Percentiles rank a stretch among this genome's conserved stretches.
Conservation (phyloP, 371 early-diverging fungal genomes). For the Lichtheimia ramosa region DNA sequence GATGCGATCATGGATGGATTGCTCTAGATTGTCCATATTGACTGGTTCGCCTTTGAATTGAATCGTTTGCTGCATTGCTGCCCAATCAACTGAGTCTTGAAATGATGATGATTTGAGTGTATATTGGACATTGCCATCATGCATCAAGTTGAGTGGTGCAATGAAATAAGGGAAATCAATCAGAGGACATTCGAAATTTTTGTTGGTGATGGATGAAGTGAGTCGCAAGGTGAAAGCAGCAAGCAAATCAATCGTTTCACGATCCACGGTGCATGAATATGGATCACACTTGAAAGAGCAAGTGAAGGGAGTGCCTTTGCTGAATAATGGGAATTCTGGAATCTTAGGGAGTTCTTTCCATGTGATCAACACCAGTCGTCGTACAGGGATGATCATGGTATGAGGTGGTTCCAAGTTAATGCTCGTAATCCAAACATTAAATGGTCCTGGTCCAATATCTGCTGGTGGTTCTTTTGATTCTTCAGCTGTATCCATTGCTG, state of each 20-base stretch:
- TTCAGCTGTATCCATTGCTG: background rate
- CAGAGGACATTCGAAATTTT: conserved; percentile 51
- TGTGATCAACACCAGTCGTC: conserved; percentile 52
- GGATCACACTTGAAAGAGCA: conserved; percentile 23
- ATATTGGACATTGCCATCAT: conserved; percentile 11
- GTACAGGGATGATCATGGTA: conserved; percentile 29
- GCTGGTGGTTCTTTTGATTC: conserved; percentile 12
- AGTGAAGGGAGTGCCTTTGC: conserved; percentile 31
- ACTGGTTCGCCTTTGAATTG: conserved; percentile 15
- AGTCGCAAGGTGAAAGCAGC: conserved; percentile 54
- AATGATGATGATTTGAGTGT: background rate
- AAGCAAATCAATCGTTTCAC: conserved; percentile 34
- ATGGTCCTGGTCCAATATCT: conserved; percentile 33
- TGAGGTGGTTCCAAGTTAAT: conserved; percentile 25
- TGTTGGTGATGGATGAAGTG: conserved; percentile 50
- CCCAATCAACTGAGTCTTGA: conserved; percentile 57
- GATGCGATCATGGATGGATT: conserved; percentile 34
- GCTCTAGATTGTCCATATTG: conserved; percentile 18
- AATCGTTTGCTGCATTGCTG: conserved; percentile 30
- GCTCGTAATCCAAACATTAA: conserved; percentile 27
- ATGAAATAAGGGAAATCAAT: conserved; percentile 57
- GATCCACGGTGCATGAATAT: conserved; percentile 22
- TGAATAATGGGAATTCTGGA: conserved; percentile 40
- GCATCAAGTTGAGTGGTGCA: conserved; percentile 41
- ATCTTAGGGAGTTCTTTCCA: conserved; percentile 46